Evolutionary conservation across 345 rosid genomes (phyloP).

Genomic region (Microcos paniculata): DNA sequence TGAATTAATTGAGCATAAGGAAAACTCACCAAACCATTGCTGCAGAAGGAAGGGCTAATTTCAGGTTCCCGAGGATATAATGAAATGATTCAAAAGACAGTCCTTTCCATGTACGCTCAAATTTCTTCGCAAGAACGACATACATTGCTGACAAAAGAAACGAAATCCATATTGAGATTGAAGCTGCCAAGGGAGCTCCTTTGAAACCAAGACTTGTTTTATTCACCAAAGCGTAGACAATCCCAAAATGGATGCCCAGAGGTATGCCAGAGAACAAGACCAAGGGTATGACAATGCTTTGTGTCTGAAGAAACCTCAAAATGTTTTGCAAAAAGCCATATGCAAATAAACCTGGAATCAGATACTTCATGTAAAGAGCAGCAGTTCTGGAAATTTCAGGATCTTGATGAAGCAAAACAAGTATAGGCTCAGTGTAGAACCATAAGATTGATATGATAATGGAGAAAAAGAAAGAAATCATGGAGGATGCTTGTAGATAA

Average conservation of each 20-base stretch:
- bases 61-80: constrained; percentile 36
- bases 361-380: constrained; percentile 54
- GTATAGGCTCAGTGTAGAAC: constrained; percentile 53
- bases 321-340: constrained; percentile 64
- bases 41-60: constrained; percentile 61
- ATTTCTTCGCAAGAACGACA: constrained; percentile 35
- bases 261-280: constrained; percentile 49
- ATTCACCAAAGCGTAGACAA: constrained; percentile 43
- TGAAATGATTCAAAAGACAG: constrained; percentile 37
- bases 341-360: constrained; percentile 67
- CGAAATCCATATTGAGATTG: constrained; percentile 60
- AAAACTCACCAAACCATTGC: constrained; percentile 65
- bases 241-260: constrained; percentile 43
- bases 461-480: constrained; percentile 49
- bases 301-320: constrained; percentile 78
- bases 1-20: constrained; percentile 10
- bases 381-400: constrained; percentile 49
- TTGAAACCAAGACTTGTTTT: constrained; percentile 45
- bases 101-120: constrained; percentile 57
- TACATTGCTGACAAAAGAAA: constrained; percentile 40
- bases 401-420: constrained; percentile 58
- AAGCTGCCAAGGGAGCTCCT: constrained; percentile 70
- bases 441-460: constrained; percentile 55
- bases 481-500: constrained; percentile 73
- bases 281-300: constrained; percentile 49